phyloP scores from a whole-genome alignment of 1,284 basidiomycete species.

The Ustilago loliicola region DNA sequence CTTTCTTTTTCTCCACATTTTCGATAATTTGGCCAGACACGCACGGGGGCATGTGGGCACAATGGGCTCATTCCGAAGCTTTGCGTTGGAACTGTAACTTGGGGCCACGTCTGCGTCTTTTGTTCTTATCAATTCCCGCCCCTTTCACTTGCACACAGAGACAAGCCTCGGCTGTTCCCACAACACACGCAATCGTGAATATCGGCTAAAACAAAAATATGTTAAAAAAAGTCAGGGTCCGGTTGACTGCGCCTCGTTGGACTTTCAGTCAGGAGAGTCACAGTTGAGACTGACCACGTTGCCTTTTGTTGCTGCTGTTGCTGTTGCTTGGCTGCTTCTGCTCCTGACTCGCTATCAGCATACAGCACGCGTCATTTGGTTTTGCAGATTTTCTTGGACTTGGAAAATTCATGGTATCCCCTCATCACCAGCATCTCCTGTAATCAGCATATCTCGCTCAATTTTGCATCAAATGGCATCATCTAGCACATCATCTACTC shows the following conservation, averaged over 20 bases:
- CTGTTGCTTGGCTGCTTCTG: constrained; percentile 6
- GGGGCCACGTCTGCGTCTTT: too few relatives aligned
- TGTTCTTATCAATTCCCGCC: too few relatives aligned
- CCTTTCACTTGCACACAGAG: not conserved
- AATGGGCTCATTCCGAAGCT: not conserved
- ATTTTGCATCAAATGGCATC: too few relatives aligned
- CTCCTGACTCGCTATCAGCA: constrained; percentile 1
- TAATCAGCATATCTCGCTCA: too few relatives aligned
- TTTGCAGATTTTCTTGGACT: too few relatives aligned
- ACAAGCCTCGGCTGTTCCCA: not conserved
- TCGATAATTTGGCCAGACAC: not conserved
- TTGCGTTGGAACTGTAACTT: too few relatives aligned
- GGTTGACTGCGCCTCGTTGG: not conserved
- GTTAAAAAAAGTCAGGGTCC: constrained; percentile 7
- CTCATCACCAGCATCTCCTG: too few relatives aligned
- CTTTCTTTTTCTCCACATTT: not conserved
- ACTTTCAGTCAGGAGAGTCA: not conserved
- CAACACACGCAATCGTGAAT: not conserved
- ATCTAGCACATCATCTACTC: too few relatives aligned
- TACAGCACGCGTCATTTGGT: too few relatives aligned
- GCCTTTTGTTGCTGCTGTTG: constrained; percentile 10
- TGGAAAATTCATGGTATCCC: too few relatives aligned
- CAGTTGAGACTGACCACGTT: not conserved
- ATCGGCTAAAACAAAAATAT: not conserved
- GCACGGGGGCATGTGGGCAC: not conserved